Base-by-base conservation (phyloP, 306 rosid genomes). In the Quercus gilva region DNA sequence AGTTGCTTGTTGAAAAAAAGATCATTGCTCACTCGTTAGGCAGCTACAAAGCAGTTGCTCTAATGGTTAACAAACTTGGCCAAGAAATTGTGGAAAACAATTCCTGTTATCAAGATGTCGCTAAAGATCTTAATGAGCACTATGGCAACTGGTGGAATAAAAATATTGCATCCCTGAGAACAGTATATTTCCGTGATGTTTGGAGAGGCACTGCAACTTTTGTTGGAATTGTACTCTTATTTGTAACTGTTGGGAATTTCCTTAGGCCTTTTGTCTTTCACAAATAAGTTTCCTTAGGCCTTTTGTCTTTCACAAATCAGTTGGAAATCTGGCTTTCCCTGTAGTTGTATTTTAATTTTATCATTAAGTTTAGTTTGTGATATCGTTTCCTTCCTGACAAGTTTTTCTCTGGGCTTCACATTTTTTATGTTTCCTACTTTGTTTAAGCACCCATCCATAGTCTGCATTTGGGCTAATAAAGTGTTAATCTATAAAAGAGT, bases 151-250 rank as follows among this genome's bases (percentile, higher is more conserved):
- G 55, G 2, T 85, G 90, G 92, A 89, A 89, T 33, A 81, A 83
- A 3, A 45, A 80, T 0, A 80, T 84, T 82, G 95, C 92, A 0
- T 83, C 86, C 0, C 37, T 87, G 45, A 82, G 77, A 71, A 82
- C 79, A 69, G 88, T 89, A 1, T 91, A 91, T 29, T 89, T 91
- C 64, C 82, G 87, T 49, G 91, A 91, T 63, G 85, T 89, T 18
- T 91, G 92, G 90, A 91, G 91, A 9, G 85, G 86, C 3, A 89
- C 90, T 64, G 85, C 92, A 33, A 91, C 95, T n/a, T 5, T 91
- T 29, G 82, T 81, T 5, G 95, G 91, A 75, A 4, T 87, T 73
- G 35, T 76, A 15, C 76, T 90, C 12, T 58, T 87, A 1, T 20
- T 83, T 28, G 80, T 79, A 20, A 67, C 87, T 1, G 72, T 82